Percentiles rank a stretch among this genome's conserved stretches.
phyloP scores from a whole-genome alignment of 148 eudicot genomes.

The Persicaria maculosa region DNA sequence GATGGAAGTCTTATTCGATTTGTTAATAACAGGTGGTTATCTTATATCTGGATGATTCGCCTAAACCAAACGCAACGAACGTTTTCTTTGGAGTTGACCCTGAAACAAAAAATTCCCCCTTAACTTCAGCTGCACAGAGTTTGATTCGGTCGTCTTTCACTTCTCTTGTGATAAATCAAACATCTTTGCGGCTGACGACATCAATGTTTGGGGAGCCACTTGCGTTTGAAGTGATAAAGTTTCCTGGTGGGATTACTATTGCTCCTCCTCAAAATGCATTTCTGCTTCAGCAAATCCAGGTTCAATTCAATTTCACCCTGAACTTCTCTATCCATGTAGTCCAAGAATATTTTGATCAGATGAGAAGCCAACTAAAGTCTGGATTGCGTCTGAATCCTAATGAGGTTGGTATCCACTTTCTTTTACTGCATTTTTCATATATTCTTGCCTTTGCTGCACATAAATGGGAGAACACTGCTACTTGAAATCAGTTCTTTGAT shows the following conservation, averaged over 20 bases:
- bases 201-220: slow-evolving; percentile 64
- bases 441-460: neutral
- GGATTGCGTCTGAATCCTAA: slow-evolving; percentile 63
- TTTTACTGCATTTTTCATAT: neutral
- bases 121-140: slow-evolving; percentile 49
- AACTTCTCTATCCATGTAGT: slow-evolving; percentile 64
- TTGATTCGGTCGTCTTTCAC: slow-evolving; percentile 52
- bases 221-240: slow-evolving; percentile 78
- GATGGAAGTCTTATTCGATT: slow-evolving; percentile 1
- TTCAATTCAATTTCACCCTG: slow-evolving; percentile 79
- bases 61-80: slow-evolving; percentile 47
- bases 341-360: slow-evolving; percentile 55
- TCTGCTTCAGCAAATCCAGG: slow-evolving; percentile 74
- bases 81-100: slow-evolving; percentile 76
- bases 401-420: slow-evolving; percentile 47
- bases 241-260: slow-evolving; percentile 76
- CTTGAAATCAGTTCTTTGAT: too few relatives aligned
- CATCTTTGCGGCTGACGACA: slow-evolving; percentile 37
- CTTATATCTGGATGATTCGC: slow-evolving; percentile 39
- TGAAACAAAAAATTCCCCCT: slow-evolving; percentile 32
- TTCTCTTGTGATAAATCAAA: slow-evolving; percentile 40
- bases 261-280: slow-evolving; percentile 60
- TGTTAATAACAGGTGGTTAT: slow-evolving; percentile 47
- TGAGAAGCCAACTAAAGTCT: slow-evolving; percentile 55
- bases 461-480: neutral